Conservation (phyloP, 495 filamentous ascomycete species). For the Chaetomidium leptoderma region DNA sequence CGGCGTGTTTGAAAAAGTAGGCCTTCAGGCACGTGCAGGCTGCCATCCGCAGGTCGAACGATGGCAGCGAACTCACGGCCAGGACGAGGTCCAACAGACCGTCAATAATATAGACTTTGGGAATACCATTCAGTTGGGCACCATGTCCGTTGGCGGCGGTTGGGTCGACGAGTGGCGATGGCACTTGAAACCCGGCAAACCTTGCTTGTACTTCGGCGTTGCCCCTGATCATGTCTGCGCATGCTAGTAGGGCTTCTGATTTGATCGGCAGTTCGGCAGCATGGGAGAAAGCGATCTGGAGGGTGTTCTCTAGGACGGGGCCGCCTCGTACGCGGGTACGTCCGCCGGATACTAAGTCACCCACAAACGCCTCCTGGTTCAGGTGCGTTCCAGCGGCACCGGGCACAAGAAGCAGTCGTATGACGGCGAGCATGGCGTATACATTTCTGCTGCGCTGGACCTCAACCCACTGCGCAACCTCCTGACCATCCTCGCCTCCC, state of each 20-base stretch:
- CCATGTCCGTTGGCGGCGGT: slow-evolving; percentile 39
- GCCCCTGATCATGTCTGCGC: slow-evolving; percentile 81
- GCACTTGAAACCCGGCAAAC: slow-evolving; percentile 80
- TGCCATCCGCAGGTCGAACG: slow-evolving; percentile 76
- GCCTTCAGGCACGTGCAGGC: slow-evolving; percentile 88
- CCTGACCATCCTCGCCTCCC: slow-evolving; percentile 54
- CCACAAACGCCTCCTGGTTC: slow-evolving; percentile 84
- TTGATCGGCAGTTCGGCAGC: slow-evolving; percentile 70
- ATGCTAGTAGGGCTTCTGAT: slow-evolving; percentile 78
- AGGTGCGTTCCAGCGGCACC: slow-evolving; percentile 73
- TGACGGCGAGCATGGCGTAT: slow-evolving; percentile 80
- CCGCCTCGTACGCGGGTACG: slow-evolving; percentile 32
- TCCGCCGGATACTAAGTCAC: slow-evolving; percentile 28
- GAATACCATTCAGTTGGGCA: slow-evolving; percentile 43
- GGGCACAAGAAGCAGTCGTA: slow-evolving; percentile 76
- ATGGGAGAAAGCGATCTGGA: slow-evolving; percentile 79
- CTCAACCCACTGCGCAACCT: slow-evolving; percentile 66
- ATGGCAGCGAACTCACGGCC: slow-evolving; percentile 57
- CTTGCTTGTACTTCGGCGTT: slow-evolving; percentile 75
- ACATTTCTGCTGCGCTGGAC: slow-evolving; percentile 84
- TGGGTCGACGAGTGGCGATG: slow-evolving; percentile 48
- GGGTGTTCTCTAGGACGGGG: slow-evolving; percentile 73
- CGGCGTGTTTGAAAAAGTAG: slow-evolving; percentile 75
- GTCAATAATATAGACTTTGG: slow-evolving; percentile 84
- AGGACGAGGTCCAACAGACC: slow-evolving; percentile 84